A percentile compares a stretch with the other conserved stretches of the same genome.
phyloP scores from a whole-genome alignment of 2,329 filamentous ascomycete genomes.

The Aspergillus pseudoviridinutans region DNA sequence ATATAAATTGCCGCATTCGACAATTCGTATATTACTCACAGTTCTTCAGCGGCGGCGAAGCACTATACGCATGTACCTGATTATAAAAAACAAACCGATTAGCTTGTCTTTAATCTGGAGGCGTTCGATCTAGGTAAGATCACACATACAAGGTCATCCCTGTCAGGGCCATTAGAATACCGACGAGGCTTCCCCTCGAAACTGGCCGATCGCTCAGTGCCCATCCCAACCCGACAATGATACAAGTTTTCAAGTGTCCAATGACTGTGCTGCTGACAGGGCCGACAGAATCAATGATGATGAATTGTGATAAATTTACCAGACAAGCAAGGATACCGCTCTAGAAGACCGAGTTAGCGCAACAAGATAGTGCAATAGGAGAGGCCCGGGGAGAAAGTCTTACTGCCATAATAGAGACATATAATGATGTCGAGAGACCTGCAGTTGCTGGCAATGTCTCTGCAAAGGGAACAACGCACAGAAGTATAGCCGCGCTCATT shows the following conservation, averaged over 20 bases:
- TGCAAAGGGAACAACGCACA: conserved; percentile 14
- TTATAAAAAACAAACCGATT: too few relatives aligned
- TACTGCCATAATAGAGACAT: too few relatives aligned
- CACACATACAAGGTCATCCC: conserved; percentile 19
- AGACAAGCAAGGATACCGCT: conserved; percentile 18
- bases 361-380: too few relatives aligned
- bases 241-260: conserved; percentile 64
- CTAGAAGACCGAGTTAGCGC: neutral
- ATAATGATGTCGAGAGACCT: neutral
- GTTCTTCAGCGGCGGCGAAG: too few relatives aligned
- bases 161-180: conserved; percentile 15
- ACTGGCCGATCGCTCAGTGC: conserved; percentile 11
- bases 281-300: conserved; percentile 37
- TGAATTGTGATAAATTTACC: conserved; percentile 20
- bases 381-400: too few relatives aligned
- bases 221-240: conserved; percentile 63
- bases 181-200: conserved; percentile 11
- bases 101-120: too few relatives aligned
- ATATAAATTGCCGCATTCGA: too few relatives aligned
- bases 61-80: too few relatives aligned
- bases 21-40: too few relatives aligned
- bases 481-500: conserved; percentile 13
- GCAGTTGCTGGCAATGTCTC: conserved; percentile 11
- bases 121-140: too few relatives aligned
- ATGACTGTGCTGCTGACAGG: conserved; percentile 64